phyloP scores from a whole-genome alignment of 768 basidiomycete species.

The Rhodosporidiobolus odoratus region DNA sequence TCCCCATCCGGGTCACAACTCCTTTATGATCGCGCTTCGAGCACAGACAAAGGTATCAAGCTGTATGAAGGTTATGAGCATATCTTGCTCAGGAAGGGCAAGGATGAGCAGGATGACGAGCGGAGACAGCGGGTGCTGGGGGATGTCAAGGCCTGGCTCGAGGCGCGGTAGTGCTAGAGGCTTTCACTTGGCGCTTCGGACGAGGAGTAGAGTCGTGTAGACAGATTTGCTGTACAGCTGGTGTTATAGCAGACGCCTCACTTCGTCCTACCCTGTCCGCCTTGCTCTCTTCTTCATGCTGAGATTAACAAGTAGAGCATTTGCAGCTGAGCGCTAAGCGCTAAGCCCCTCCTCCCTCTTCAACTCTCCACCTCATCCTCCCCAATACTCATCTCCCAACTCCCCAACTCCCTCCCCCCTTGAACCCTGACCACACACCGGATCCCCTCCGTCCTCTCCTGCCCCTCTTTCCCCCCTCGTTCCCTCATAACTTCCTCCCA shows the following conservation, averaged over 20 bases:
- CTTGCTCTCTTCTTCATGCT: too few relatives aligned
- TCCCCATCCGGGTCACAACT: constrained; percentile 28
- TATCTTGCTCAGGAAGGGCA: constrained; percentile 35
- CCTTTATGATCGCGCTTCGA: constrained; percentile 13
- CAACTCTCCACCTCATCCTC: constrained; percentile 9
- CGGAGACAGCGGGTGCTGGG: constrained; percentile 30
- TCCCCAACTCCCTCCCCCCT: constrained; percentile 22
- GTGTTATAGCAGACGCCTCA: too few relatives aligned
- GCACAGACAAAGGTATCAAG: constrained; percentile 35
- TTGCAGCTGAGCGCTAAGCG: too few relatives aligned
- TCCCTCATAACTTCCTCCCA: not conserved
- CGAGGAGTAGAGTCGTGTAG: not conserved
- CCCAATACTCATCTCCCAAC: constrained; percentile 12
- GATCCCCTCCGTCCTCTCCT: constrained; percentile 11
- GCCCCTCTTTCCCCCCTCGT: not conserved
- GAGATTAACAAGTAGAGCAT: too few relatives aligned
- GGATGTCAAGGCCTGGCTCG: constrained; percentile 39
- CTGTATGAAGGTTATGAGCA: constrained; percentile 36
- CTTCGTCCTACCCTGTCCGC: too few relatives aligned
- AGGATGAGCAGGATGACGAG: constrained; percentile 36
- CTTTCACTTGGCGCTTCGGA: not conserved
- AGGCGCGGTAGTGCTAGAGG: constrained; percentile 12
- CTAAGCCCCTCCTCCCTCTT: too few relatives aligned
- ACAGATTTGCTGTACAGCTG: not conserved
- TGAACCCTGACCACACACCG: constrained; percentile 17